These are phyloP conservation scores for Auricularia auricula-judae DNA, from an alignment of 768 basidiomycete species.

Conservation along the genomic window DNA sequence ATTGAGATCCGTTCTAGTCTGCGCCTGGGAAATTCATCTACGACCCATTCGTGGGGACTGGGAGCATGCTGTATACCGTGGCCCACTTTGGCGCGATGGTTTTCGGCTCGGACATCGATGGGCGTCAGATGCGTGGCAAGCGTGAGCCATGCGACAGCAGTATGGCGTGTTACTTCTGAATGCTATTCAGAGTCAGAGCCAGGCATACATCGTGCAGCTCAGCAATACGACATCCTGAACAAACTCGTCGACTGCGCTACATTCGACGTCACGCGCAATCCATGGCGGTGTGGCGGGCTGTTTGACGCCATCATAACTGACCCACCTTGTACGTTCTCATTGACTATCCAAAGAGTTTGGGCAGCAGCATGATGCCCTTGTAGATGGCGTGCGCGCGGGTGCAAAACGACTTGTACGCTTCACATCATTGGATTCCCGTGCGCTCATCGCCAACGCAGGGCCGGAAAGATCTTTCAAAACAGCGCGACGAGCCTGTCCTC, in stretches of 20 bases:
- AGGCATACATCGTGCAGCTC: conserved; percentile 70
- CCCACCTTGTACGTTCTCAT: conserved; percentile 59
- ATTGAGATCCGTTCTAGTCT: conserved; percentile 36
- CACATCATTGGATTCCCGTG: background rate
- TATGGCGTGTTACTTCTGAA: background rate
- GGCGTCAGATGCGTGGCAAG: conserved; percentile 93
- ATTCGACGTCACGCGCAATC: conserved; percentile 86
- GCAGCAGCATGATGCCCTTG: too few species aligned
- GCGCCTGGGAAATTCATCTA: conserved; percentile 85
- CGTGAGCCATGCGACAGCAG: conserved; percentile 28
- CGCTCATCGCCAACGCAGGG: background rate
- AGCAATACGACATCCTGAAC: conserved; percentile 67
- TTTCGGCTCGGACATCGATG: conserved; percentile 93
- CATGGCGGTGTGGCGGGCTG: conserved; percentile 79
- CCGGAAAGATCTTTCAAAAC: background rate
- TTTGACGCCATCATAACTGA: conserved; percentile 95
- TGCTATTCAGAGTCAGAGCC: conserved; percentile 30
- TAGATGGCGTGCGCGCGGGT: conserved; percentile 87
- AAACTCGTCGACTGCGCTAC: conserved; percentile 77
- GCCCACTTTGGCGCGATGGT: conserved; percentile 82
- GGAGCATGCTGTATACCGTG: conserved; percentile 80
- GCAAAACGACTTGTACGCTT: conserved; percentile 49
- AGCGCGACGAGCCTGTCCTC: background rate
- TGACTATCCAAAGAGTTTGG: background rate
- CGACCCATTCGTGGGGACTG: conserved; percentile 92